These are phyloP conservation scores for Stachybotrys echinatus DNA, from an alignment of 2,329 filamentous ascomycete genomes.

Conservation along the genomic window DNA sequence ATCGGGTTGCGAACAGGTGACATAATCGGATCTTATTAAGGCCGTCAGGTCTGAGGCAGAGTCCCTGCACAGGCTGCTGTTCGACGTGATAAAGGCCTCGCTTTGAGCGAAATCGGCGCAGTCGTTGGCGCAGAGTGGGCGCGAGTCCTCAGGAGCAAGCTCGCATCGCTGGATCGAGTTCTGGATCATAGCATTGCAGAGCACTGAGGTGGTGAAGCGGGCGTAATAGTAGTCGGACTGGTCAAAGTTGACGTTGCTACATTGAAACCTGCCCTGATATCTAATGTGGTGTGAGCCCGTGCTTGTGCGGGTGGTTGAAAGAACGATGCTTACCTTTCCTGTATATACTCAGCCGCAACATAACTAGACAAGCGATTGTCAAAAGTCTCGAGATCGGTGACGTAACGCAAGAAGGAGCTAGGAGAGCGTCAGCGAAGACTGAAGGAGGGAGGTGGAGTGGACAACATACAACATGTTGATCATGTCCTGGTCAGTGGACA, in stretches of 20 bases:
- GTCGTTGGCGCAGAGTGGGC: constrained; percentile 81
- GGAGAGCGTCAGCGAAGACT: constrained; percentile 9
- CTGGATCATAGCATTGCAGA: constrained; percentile 93
- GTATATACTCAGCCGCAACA: constrained; percentile 68
- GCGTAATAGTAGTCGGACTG: constrained; percentile 83
- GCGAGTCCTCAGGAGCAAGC: constrained; percentile 57
- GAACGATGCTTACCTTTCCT: constrained; percentile 60
- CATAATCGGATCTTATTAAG: constrained; percentile 88
- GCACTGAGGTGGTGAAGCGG: constrained; percentile 82
- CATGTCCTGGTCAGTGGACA: constrained; percentile 58
- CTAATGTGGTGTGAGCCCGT: constrained; percentile 36
- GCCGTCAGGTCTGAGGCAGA: constrained; percentile 60
- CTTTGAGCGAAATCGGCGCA: constrained; percentile 85
- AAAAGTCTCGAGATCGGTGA: constrained; percentile 71
- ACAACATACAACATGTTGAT: constrained; percentile 58
- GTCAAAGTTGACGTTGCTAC: constrained; percentile 67
- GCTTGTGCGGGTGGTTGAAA: background rate
- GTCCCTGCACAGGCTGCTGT: constrained; percentile 65
- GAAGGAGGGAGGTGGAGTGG: background rate
- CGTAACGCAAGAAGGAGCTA: constrained; percentile 81
- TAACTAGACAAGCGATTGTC: constrained; percentile 70
- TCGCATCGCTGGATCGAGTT: constrained; percentile 70
- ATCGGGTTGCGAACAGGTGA: constrained; percentile 79
- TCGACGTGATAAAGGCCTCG: constrained; percentile 77
- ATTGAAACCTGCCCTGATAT: constrained; percentile 78